Evolutionary conservation across 1,284 basidiomycete species (phyloP), one percentile per base, ranked within the genome.

Genomic region (Phellopilus nigrolimitatus): DNA sequence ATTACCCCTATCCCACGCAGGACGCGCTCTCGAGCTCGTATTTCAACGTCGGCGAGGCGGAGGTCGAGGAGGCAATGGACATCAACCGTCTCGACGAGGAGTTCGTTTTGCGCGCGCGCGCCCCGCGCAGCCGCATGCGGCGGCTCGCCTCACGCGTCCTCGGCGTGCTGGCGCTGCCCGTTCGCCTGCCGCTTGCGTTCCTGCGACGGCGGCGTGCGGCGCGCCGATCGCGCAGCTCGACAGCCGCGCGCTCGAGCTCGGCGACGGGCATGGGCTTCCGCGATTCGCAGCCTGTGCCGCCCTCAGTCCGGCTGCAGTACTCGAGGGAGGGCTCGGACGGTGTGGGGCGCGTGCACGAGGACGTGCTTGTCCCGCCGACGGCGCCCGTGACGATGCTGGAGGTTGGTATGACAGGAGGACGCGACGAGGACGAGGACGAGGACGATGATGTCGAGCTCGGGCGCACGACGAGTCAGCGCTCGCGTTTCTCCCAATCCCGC

Each of bases 51-150:
- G n/a, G 37, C 21, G 34, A 40, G n/a, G 39, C 12, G 9, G 39
- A 50, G 30, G 30, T 42, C 30, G 39, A 50, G 2, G 39, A 44
- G 31, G 36, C 31, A 13, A 43, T 42, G 48, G 39, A 38, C 27
- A 34, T 42, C 8, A 39, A 37, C n/a, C 37, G 47, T 22, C 3
- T 33, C 15, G 41, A 49, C 4, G 46, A 38, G 36, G 46, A 47
- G 24, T 39, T 48, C 27, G 36, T 37, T 7, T 3, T 5, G 12
- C 31, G 46, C 7, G n/a, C 25, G 9, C 36, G 24, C 5, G 8
- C n/a, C n/a, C 21, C 24, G 25, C 25, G 36, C 10, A 25, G 46
- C 15, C 36, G 36, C 6, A 10, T 48, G 15, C 17, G 36, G 17
- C 17, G 34, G 4, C 24, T 48, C 24, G 34, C 33, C 7, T 17